Percentiles rank a stretch among this genome's conserved stretches.
phyloP scores from a whole-genome alignment of 495 filamentous ascomycete species.

The Penicillium subrubescens region DNA sequence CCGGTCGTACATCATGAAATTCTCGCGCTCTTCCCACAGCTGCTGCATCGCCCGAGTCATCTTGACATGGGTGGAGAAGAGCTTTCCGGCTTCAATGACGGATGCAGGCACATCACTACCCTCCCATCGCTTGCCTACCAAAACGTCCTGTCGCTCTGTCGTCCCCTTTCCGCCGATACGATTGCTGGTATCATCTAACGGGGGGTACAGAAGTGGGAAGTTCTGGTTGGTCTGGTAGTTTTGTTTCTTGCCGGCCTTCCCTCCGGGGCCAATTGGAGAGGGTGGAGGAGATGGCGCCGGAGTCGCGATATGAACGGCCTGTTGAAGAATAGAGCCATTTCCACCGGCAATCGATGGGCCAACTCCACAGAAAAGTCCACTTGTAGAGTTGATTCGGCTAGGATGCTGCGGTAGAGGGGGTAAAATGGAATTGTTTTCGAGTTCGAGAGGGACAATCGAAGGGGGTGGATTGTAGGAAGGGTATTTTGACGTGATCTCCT shows the following conservation, averaged over 20 bases:
- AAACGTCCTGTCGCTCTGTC: slow-evolving; percentile 70
- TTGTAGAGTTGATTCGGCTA: slow-evolving; percentile 48
- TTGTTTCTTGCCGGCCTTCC: slow-evolving; percentile 95
- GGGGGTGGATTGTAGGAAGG: slow-evolving; percentile 91
- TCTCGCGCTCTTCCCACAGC: slow-evolving; percentile 90
- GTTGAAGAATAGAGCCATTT: slow-evolving; percentile 83
- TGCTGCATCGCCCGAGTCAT: slow-evolving; percentile 90
- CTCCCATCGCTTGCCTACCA: slow-evolving; percentile 83
- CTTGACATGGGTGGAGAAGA: slow-evolving; percentile 85
- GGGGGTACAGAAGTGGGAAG: slow-evolving; percentile 96
- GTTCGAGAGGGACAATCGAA: slow-evolving; percentile 79
- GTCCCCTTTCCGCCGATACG: slow-evolving; percentile 83
- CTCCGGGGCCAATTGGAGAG: slow-evolving; percentile 81
- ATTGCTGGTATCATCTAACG: slow-evolving; percentile 79
- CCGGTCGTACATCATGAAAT: slow-evolving; percentile 85
- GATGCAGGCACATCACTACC: slow-evolving; percentile 89
- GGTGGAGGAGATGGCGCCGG: slow-evolving; percentile 97
- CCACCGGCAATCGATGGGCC: slow-evolving; percentile 44
- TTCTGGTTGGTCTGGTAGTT: slow-evolving; percentile 99
- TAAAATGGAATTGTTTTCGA: slow-evolving; percentile 86
- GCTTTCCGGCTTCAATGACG: slow-evolving; percentile 90
- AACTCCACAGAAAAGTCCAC: slow-evolving; percentile 44
- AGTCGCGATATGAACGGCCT: slow-evolving; percentile 96
- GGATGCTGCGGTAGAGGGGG: slow-evolving; percentile 80
- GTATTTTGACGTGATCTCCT: slow-evolving; percentile 99